Percentiles rank a stretch among this genome's conserved stretches.
phyloP scores from a whole-genome alignment of 1,284 basidiomycete genomes.

The Leccinum pachyderme region DNA sequence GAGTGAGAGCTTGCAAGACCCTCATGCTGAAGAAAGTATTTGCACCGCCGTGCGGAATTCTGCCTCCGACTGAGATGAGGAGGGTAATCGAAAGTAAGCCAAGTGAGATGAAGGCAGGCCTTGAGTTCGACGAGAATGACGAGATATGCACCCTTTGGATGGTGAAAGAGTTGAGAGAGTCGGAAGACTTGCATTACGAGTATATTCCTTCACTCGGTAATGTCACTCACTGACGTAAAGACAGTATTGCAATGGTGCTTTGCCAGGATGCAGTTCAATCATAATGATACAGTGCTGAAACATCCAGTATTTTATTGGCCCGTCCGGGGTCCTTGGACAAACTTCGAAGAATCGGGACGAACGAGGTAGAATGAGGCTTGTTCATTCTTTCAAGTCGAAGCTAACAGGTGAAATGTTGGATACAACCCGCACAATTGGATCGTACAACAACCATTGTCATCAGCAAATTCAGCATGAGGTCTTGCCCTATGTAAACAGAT shows the following conservation, averaged over 20 bases:
- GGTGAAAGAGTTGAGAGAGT: not conserved
- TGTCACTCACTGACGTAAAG: not conserved
- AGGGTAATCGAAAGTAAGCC: not conserved
- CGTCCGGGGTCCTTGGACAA: no score
- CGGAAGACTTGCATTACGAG: slow-evolving; percentile 4
- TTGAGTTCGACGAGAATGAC: slow-evolving; percentile 1
- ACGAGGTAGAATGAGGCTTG: not conserved
- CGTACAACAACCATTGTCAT: not conserved
- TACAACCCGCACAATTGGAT: not conserved
- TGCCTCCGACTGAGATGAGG: not conserved
- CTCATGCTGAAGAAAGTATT: slow-evolving; percentile 16
- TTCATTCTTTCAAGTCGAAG: no score
- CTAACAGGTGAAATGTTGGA: not conserved
- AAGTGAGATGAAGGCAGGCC: slow-evolving; percentile 5
- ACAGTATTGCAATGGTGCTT: slow-evolving; percentile 21
- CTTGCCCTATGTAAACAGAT: not conserved
- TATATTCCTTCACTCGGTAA: not conserved
- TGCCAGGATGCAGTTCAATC: slow-evolving; percentile 7
- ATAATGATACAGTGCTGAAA: not conserved
- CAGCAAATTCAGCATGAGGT: not conserved
- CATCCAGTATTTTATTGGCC: not conserved
- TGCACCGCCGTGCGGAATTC: slow-evolving; percentile 9
- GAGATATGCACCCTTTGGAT: slow-evolving; percentile 12
- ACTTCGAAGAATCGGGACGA: not conserved
- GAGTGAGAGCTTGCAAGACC: slow-evolving; percentile 11